Base-by-base conservation (phyloP, 306 rosid species). In the Castanospermum australe region DNA sequence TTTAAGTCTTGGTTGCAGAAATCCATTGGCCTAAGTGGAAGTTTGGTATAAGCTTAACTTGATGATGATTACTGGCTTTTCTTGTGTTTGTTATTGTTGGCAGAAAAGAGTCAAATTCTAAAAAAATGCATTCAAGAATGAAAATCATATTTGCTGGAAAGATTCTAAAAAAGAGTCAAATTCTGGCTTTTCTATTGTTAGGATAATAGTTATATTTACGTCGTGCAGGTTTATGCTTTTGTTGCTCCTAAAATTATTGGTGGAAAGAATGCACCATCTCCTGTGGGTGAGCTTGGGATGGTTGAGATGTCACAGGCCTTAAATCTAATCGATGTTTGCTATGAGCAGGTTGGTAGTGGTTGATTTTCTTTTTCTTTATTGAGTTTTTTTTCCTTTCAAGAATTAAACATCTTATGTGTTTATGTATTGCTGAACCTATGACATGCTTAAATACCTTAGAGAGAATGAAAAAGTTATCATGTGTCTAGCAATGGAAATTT, bases 201-300 rank as follows among this genome's bases (percentile, higher is more conserved):
- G 25, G 65, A 54, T 76, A 15, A 57, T 51, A 17, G 4, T 8
- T 30, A 61, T 21, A 35, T 71, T 39, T 64, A 39, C 33, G 2
- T 45, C 54, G 45, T 68, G 77, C 92, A 95, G 98, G 99, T 95
- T 74, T 88, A 36, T 82, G 98, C 99, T 63, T 90, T 93, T 84
- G 87, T 95, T 85, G 98, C 99, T 70, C 99, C 99, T 45, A 95
- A 95, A 84, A 95, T 95, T 75, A 95, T 95, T 75, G 98, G 98
- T 18, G 99, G 98, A 39, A 89, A 83, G 86, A 71, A 84, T 80
- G 98, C 98, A 3, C 98, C 99, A 25, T 82, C 98, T 66, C 99
- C 99, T 41, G 99, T 95, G 57, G 94, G 97, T 73, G 98, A 95
- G 80, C 98, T 95, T 24, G 99, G 98, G 85, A 95, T 95, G 99